These are phyloP conservation scores for Acacia concinna DNA, from an alignment of 331 rosid species.

Conservation along the genomic window DNA sequence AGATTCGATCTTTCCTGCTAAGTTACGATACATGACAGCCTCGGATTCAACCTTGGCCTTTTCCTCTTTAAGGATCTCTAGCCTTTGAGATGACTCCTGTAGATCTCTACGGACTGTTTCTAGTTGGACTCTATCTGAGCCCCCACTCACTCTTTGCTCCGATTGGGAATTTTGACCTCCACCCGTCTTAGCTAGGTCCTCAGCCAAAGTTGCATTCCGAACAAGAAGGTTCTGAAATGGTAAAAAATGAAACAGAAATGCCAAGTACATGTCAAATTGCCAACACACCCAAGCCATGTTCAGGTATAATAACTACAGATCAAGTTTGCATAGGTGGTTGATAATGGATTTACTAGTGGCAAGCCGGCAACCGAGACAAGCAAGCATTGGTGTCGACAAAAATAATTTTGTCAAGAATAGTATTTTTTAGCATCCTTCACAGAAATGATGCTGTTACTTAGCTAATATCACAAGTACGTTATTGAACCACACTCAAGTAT, in stretches of 20 bases:
- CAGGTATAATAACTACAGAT: not conserved
- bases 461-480: not conserved
- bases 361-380: slow-evolving; percentile 7
- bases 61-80: slow-evolving; percentile 76
- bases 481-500: slow-evolving; percentile 23
- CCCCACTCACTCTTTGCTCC: slow-evolving; percentile 63
- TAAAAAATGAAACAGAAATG: slow-evolving; percentile 7
- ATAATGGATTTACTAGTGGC: not conserved
- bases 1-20: slow-evolving; percentile 83
- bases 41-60: slow-evolving; percentile 73
- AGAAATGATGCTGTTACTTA: not conserved
- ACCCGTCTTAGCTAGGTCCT: slow-evolving; percentile 69
- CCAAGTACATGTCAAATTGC: not conserved
- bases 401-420: not conserved
- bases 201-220: slow-evolving; percentile 82
- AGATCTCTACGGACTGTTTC: slow-evolving; percentile 80
- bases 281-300: not conserved
- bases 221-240: slow-evolving; percentile 65
- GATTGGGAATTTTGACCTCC: slow-evolving; percentile 43
- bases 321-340: not conserved
- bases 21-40: slow-evolving; percentile 54
- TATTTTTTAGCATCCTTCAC: not conserved
- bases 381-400: not conserved
- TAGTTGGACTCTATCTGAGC: slow-evolving; percentile 62
- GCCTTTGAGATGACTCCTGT: slow-evolving; percentile 68